phyloP scores from a whole-genome alignment of 2,329 filamentous ascomycete genomes.

The Aschersonia sp. region DNA sequence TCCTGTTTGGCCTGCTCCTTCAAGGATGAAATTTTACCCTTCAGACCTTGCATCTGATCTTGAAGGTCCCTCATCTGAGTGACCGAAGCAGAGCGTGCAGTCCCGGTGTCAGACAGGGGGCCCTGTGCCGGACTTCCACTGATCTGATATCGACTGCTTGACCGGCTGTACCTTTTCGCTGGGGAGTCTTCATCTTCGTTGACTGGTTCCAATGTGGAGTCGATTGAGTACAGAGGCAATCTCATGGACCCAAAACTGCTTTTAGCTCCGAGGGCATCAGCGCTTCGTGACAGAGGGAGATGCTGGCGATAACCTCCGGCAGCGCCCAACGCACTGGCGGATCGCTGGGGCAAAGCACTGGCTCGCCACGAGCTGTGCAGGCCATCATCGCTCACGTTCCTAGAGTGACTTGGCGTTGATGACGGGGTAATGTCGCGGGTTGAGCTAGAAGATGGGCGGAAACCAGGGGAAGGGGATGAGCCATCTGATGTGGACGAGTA shows the following conservation, averaged over 20 bases:
- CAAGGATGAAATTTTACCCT: constrained; percentile 69
- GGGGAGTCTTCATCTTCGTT: constrained; percentile 30
- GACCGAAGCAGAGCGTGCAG: constrained; percentile 56
- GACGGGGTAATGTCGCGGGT: constrained; percentile 8
- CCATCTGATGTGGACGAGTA: constrained; percentile 26
- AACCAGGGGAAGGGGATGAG: constrained; percentile 35
- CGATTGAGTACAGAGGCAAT: constrained; percentile 23
- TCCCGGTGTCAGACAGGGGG: constrained; percentile 26
- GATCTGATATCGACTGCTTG: constrained; percentile 18
- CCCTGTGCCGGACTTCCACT: constrained; percentile 32
- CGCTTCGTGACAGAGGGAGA: constrained; percentile 26
- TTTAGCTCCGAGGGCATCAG: constrained; percentile 22
- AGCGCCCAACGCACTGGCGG: constrained; percentile 48
- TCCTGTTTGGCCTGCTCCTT: constrained; percentile 70
- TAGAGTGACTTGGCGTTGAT: constrained; percentile 10
- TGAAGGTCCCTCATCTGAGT: constrained; percentile 60
- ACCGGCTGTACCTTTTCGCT: constrained; percentile 12
- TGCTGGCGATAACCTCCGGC: constrained; percentile 43
- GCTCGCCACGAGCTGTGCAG: constrained; percentile 13
- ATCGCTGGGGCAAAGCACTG: constrained; percentile 32
- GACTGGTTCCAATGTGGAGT: constrained; percentile 34
- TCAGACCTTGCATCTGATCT: constrained; percentile 74
- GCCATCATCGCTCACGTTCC: constrained; percentile 18
- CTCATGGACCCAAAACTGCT: constrained; percentile 13
- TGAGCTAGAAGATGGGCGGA: constrained; percentile 12